Percentiles rank a stretch among this genome's conserved stretches.
phyloP scores from a whole-genome alignment of 176 grass and related monocot genomes.

The Metroxylon sagu region DNA sequence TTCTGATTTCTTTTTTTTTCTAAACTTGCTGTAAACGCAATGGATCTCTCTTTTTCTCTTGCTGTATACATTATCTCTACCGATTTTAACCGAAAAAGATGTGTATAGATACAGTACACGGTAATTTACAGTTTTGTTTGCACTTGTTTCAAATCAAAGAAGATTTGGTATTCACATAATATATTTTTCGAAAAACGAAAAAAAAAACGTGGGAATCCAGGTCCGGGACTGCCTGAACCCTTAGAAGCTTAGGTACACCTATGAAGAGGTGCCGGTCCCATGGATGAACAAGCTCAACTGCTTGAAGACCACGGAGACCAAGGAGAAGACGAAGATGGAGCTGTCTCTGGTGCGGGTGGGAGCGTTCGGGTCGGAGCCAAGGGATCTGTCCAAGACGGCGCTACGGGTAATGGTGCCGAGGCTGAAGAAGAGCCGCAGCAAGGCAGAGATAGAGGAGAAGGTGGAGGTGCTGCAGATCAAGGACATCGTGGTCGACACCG shows the following conservation, averaged over 20 bases:
- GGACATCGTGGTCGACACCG: conserved; percentile 8
- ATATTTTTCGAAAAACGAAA: no score
- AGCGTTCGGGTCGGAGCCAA: conserved; percentile 13
- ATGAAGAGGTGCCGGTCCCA: conserved; percentile 15
- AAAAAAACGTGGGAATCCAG: not conserved
- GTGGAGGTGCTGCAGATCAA: conserved; percentile 27
- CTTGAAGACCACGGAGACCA: conserved; percentile 10
- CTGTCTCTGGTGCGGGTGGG: not conserved
- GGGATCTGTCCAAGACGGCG: not conserved
- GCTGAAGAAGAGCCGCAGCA: conserved; percentile 28
- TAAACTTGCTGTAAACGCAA: no score
- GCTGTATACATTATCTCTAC: no score
- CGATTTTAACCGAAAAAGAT: no score
- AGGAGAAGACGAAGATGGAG: not conserved
- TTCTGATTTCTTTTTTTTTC: no score
- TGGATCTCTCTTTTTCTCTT: no score
- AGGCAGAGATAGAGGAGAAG: conserved; percentile 20
- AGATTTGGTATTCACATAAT: no score
- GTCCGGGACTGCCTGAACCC: conserved; percentile 14
- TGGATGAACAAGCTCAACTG: conserved; percentile 16
- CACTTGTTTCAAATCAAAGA: no score
- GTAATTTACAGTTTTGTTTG: no score
- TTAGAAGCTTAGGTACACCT: conserved; percentile 17
- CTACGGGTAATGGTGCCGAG: conserved; percentile 23
- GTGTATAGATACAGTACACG: no score